Evolutionary conservation across 2,329 filamentous ascomycete genomes (phyloP).

Genomic region (Ceratocystis colombiana): DNA sequence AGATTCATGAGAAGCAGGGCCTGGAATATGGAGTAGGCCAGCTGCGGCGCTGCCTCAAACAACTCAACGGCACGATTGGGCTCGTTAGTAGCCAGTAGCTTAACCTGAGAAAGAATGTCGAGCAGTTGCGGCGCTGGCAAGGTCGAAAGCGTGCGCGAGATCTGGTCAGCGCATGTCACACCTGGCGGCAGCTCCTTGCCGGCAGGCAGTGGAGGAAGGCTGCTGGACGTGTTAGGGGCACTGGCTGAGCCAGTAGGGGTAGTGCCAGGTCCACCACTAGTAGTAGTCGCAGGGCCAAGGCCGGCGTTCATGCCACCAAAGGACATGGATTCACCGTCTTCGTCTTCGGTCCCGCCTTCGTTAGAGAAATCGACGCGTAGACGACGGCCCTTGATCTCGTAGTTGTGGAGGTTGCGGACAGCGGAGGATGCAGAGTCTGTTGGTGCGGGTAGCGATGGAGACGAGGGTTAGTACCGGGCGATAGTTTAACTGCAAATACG

Average conservation of each 20-base stretch:
- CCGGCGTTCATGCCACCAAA: slow-evolving; percentile 20
- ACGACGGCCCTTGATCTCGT: slow-evolving; percentile 90
- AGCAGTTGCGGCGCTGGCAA: slow-evolving; percentile 81
- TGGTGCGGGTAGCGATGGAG: slow-evolving; percentile 18
- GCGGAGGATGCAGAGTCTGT: slow-evolving; percentile 75
- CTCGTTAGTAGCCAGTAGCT: slow-evolving; percentile 71
- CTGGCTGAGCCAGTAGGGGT: slow-evolving; percentile 32
- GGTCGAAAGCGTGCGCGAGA: slow-evolving; percentile 79
- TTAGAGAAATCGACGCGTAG: slow-evolving; percentile 93
- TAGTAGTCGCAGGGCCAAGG: slow-evolving; percentile 30
- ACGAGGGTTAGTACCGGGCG: slow-evolving; percentile 8
- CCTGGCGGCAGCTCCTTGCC: slow-evolving; percentile 77
- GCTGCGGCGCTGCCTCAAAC: slow-evolving; percentile 77
- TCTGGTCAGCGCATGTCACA: slow-evolving; percentile 76
- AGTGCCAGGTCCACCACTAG: slow-evolving; percentile 28
- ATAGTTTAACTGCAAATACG: neutral
- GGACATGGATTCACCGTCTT: slow-evolving; percentile 35
- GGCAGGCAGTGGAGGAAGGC: slow-evolving; percentile 67
- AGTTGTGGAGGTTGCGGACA: slow-evolving; percentile 88
- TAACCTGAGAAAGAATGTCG: slow-evolving; percentile 91
- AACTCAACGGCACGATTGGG: slow-evolving; percentile 77
- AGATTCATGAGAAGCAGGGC: slow-evolving; percentile 85
- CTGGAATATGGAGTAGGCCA: slow-evolving; percentile 92
- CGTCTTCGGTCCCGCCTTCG: slow-evolving; percentile 66
- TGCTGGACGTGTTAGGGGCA: slow-evolving; percentile 36